These are phyloP conservation scores for Diplodia corticola DNA, from an alignment of 2,329 filamentous ascomycete species.

Conservation along the genomic window DNA sequence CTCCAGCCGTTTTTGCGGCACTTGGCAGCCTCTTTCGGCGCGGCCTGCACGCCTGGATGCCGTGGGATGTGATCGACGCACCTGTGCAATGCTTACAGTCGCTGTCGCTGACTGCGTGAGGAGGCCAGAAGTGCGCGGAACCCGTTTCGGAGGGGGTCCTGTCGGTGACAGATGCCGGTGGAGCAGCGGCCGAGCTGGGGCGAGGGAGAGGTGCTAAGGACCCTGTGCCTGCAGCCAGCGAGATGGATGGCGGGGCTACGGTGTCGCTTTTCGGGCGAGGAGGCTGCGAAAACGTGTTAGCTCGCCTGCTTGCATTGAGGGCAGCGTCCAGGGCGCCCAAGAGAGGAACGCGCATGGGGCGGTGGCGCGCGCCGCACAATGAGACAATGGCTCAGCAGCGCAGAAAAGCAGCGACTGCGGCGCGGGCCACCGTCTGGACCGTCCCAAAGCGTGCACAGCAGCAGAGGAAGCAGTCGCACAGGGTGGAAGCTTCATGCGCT, in stretches of 20 bases:
- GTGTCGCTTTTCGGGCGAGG: not conserved
- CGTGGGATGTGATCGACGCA: constrained; percentile 16
- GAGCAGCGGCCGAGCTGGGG: constrained; percentile 1
- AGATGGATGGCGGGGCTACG: not conserved
- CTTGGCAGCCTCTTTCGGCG: constrained; percentile 14
- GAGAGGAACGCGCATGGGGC: constrained; percentile 12
- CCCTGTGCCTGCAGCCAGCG: constrained; percentile 3
- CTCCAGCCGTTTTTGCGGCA: constrained; percentile 27
- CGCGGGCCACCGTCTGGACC: constrained; percentile 27
- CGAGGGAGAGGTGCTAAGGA: not conserved
- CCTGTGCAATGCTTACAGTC: constrained; percentile 17
- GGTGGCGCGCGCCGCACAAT: constrained; percentile 38
- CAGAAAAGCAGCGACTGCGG: constrained; percentile 9
- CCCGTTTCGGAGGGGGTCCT: constrained; percentile 1
- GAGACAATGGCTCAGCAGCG: constrained; percentile 24
- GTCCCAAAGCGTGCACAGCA: constrained; percentile 25
- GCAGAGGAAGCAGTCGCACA: constrained; percentile 18
- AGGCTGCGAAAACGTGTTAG: constrained; percentile 11
- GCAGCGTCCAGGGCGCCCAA: constrained; percentile 4
- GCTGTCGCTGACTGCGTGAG: constrained; percentile 6
- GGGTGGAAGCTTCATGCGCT: constrained; percentile 19
- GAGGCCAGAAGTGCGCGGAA: constrained; percentile 1
- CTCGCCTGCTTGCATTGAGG: constrained; percentile 11
- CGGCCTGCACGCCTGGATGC: constrained; percentile 17
- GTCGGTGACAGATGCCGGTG: constrained; percentile 4